Base-by-base conservation (phyloP, 805 yeast genomes). In the Yarrowia alimentaria region DNA sequence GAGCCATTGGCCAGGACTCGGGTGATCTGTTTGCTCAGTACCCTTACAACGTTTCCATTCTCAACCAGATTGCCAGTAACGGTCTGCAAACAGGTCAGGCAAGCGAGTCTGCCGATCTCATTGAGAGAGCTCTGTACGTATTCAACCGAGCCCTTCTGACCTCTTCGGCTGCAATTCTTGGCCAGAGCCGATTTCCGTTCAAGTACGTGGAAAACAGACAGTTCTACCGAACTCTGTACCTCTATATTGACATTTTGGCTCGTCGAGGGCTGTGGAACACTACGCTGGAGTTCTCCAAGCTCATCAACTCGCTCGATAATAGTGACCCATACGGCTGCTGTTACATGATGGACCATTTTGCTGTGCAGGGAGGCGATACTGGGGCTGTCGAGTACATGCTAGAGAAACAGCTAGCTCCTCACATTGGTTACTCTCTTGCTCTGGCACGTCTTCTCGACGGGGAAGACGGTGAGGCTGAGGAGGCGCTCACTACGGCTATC, bases 261-360 rank as follows among this genome's bases (percentile, higher is more conserved):
- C 88, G 84, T 58, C 77, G 86, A 60, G 85, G 94, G 4, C 85
- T 91, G 1, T 80, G 77, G 60, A 75, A 68, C 53, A 88, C 96
- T 0, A 95, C 95, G 0, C 74, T 85, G 33, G 78, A 79, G 32
- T 88, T 82, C 69, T 77, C 85, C 58, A 87, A 85, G 62, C 70
- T 82, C 5, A 68, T 88, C 42, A 69, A 85, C 55, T 77, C 89
- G 2, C 67, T 89, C 22, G 72, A 78, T 26, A 66, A 64, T 30
- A 19, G 18, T 3, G 74, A 80, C 2, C 95, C 95, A 1, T 69
- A 82, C 48, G 95, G 95, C 17, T 88, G 83, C 10, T 74, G 95
- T 56, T 82, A 83, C 60, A 85, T 87, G 63, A 80, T 89, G 57
- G 96, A 89, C 62, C 81, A 77, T 60, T 88, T 85, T 61, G 81